Evolutionary conservation across 495 filamentous ascomycete species (phyloP).

Genomic region (Bacidia rubella): DNA sequence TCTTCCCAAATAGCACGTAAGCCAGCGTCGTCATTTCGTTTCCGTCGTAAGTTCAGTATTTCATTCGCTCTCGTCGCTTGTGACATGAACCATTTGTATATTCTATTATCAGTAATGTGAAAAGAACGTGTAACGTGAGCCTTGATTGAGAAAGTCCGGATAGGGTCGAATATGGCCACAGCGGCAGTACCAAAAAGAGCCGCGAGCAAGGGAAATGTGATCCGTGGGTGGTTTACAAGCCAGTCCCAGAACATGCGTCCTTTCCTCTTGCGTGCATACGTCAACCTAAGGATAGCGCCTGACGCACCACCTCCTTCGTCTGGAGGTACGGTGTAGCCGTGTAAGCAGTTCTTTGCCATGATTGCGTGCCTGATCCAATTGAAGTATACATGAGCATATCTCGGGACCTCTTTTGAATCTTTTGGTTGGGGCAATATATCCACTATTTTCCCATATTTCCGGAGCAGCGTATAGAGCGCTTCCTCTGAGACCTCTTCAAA

Average conservation of each 20-base stretch:
- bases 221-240: slow-evolving; percentile 75
- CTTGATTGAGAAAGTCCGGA: slow-evolving; percentile 82
- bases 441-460: slow-evolving; percentile 73
- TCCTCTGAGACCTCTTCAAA: slow-evolving; percentile 76
- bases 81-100: slow-evolving; percentile 68
- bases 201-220: slow-evolving; percentile 71
- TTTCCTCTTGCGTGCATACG: slow-evolving; percentile 67
- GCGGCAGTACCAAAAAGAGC: slow-evolving; percentile 73
- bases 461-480: slow-evolving; percentile 72
- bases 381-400: slow-evolving; percentile 70
- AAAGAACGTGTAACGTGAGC: slow-evolving; percentile 69
- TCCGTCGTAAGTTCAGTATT: slow-evolving; percentile 44
- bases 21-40: slow-evolving; percentile 47
- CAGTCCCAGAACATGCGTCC: slow-evolving; percentile 72
- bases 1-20: slow-evolving; percentile 81
- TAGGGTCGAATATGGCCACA: slow-evolving; percentile 84
- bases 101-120: slow-evolving; percentile 51
- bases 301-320: slow-evolving; percentile 51
- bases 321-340: slow-evolving; percentile 60
- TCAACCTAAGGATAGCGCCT: slow-evolving; percentile 63
- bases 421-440: slow-evolving; percentile 68
- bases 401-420: slow-evolving; percentile 71
- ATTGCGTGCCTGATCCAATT: slow-evolving; percentile 53
- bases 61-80: slow-evolving; percentile 53
- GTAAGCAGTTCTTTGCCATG: slow-evolving; percentile 85